Percentiles rank a stretch among this genome's conserved stretches.
Evolutionary conservation across 768 basidiomycete genomes (phyloP).

Genomic region (Suillus clintonianus): DNA sequence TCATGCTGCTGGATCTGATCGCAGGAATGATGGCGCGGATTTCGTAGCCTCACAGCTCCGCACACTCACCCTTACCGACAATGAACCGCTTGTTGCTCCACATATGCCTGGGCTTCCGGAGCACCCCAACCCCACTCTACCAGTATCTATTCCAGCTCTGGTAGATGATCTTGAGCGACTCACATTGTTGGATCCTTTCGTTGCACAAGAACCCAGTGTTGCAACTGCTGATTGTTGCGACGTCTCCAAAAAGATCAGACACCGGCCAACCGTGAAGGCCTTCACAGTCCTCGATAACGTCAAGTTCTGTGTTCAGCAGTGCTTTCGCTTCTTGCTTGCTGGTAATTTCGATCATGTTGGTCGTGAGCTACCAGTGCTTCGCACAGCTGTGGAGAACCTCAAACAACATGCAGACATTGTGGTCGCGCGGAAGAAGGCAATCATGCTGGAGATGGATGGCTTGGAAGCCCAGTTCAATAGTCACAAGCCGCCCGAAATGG

Average conservation of each 20-base stretch:
- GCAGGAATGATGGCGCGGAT: no score
- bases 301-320: background rate
- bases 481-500: background rate
- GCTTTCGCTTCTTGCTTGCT: background rate
- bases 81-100: no score
- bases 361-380: background rate
- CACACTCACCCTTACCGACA: no score
- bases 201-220: no score
- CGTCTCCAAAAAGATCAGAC: background rate
- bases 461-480: background rate
- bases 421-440: background rate
- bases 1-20: no score
- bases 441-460: background rate
- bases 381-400: background rate
- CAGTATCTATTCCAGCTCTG: no score
- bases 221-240: background rate
- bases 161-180: constrained; percentile 1
- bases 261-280: background rate
- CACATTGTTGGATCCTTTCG: background rate
- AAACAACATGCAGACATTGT: background rate
- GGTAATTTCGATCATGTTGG: background rate
- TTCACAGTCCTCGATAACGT: background rate
- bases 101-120: no score
- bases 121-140: no score
- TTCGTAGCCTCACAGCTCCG: no score